Evolutionary conservation across 2,329 filamentous ascomycete genomes (phyloP).

Genomic region (Ophiosphaerella narmari): DNA sequence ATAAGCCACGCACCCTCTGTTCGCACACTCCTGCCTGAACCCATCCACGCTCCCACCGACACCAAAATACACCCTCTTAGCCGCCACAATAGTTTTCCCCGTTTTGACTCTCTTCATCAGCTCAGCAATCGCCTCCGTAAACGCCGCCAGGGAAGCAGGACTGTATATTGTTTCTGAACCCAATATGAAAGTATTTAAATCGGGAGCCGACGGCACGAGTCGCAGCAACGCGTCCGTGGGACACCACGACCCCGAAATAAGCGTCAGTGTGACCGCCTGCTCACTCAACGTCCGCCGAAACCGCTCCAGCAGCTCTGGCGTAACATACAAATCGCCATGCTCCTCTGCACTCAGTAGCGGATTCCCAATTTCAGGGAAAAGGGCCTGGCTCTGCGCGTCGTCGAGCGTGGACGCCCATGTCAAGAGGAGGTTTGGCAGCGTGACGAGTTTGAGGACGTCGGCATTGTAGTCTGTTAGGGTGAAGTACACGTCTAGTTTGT

Average conservation of each 20-base stretch:
- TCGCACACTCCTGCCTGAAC: conserved; percentile 58
- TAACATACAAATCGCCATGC: conserved; percentile 66
- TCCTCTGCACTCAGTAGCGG: conserved; percentile 18
- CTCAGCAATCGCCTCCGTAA: conserved; percentile 68
- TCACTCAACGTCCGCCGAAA: conserved; percentile 62
- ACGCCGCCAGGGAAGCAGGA: conserved; percentile 69
- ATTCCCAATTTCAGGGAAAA: conserved; percentile 24
- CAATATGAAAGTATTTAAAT: conserved; percentile 58
- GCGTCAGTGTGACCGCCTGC: conserved; percentile 61
- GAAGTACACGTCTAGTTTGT: conserved; percentile 60
- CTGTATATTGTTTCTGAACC: conserved; percentile 86
- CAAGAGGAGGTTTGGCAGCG: conserved; percentile 76
- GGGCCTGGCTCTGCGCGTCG: conserved; percentile 13
- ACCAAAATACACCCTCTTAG: conserved; percentile 82
- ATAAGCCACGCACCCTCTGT: conserved; percentile 50
- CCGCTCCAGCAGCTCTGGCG: conserved; percentile 59
- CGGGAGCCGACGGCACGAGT: conserved; percentile 54
- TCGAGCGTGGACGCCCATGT: conserved; percentile 57
- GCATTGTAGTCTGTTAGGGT: conserved; percentile 80
- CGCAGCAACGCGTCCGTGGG: conserved; percentile 59
- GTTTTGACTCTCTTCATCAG: conserved; percentile 59
- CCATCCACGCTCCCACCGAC: conserved; percentile 82
- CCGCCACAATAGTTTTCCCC: conserved; percentile 69
- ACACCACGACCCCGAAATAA: conserved; percentile 78
- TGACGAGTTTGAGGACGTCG: conserved; percentile 76